Conservation (phyloP, 2,329 filamentous ascomycete genomes). For the Sodiomyces alkalinus region DNA sequence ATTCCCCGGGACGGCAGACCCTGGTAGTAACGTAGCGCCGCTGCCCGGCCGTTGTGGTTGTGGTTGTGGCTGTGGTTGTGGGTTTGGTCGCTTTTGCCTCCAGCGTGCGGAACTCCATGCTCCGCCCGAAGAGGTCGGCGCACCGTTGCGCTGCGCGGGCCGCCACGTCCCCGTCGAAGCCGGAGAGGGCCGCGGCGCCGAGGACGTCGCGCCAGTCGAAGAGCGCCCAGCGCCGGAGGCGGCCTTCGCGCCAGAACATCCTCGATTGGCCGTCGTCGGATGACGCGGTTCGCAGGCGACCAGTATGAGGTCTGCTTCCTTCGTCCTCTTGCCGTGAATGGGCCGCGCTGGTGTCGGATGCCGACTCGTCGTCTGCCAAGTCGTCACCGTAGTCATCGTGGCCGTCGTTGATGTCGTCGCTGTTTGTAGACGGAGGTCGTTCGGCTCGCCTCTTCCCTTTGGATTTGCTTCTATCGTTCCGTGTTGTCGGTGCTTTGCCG, state of each 20-base stretch:
- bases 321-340: neutral
- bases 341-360: neutral
- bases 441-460: too few species aligned
- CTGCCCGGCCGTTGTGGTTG: slow-evolving; percentile 15
- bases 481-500: neutral
- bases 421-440: neutral
- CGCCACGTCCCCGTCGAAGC: slow-evolving; percentile 50
- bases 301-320: slow-evolving; percentile 9
- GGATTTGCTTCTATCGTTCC: too few species aligned
- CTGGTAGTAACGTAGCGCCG: neutral
- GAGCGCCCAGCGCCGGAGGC: slow-evolving; percentile 23
- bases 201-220: slow-evolving; percentile 80
- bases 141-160: slow-evolving; percentile 60
- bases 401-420: slow-evolving; percentile 8
- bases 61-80: too few species aligned
- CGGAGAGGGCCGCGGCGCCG: slow-evolving; percentile 59
- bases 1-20: neutral
- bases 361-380: neutral
- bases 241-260: slow-evolving; percentile 7
- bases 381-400: slow-evolving; percentile 10
- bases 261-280: neutral
- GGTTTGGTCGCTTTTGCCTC: too few species aligned
- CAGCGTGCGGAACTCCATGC: slow-evolving; percentile 50
- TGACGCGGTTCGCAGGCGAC: too few species aligned
- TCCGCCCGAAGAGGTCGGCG: slow-evolving; percentile 56